Evolutionary conservation across 768 basidiomycete genomes (phyloP), one percentile per base, ranked within the genome.

Genomic region (Cystofilobasidium ferigula): DNA sequence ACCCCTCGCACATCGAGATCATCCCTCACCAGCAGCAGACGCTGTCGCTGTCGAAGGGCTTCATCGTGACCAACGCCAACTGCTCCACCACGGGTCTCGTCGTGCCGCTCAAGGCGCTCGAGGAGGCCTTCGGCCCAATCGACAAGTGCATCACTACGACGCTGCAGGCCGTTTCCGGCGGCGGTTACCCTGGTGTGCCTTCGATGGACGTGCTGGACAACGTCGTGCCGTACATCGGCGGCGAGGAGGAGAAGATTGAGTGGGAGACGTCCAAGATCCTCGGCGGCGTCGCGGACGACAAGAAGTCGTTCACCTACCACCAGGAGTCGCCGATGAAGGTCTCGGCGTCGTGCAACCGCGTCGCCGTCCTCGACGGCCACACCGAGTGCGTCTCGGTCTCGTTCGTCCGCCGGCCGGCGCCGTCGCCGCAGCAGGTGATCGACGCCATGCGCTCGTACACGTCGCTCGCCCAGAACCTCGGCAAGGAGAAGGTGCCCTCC

Each of bases 231-330:
- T 85, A 88, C 77, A 98, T 99, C 75, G 77, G 82, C 22, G 90
- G 93, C 57, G 94, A 97, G 73, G 79, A 80, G 71, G 95, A 98
- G 74, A 99, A 98, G 76, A 91, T 98, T 70, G 94, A 99, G 75
- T 99, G 95, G 95, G 95, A 99, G 78, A 86, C 89, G 8, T 82
- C 88, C 71, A 99, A 98, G 80, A 99, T 99, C 72, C 84, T 99
- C 26, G 94, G 95, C 28, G 90, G 86, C 3, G 71, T 97, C 64
- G 72, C 79, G 3, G 78, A 82, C 30, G 80, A 80, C 57, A 69
- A 74, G 7, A 82, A 81, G 64, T 72, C 82, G 14, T 98, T 95
- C 75, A 93, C 95, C 74, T 85, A 89, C 83, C 91, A 91, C 77
- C 78, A 84, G 0, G 73, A 73, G n/a, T 80, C 84, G 45, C 89